Conservation (phyloP, 2,329 filamentous ascomycete genomes). For the Ophioceras dolichostomum region DNA sequence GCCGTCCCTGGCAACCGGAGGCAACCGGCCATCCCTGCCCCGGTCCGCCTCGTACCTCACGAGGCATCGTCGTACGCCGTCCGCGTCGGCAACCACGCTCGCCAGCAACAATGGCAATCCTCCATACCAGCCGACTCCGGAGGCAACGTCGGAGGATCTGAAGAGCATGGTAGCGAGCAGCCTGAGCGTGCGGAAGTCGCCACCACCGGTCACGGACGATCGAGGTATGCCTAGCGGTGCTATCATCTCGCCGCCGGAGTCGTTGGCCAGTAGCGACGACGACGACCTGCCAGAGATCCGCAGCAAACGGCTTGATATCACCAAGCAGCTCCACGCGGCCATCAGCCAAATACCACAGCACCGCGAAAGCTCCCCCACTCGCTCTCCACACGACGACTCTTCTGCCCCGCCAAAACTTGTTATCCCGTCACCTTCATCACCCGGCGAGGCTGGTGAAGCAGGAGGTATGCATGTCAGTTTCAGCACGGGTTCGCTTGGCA, state of each 20-base stretch:
- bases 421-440: background rate
- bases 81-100: constrained; percentile 17
- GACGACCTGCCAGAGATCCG: constrained; percentile 43
- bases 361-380: constrained; percentile 44
- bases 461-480: too few species aligned
- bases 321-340: constrained; percentile 67
- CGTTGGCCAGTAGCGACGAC: constrained; percentile 74
- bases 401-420: background rate
- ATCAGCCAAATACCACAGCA: constrained; percentile 67
- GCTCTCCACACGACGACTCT: too few species aligned
- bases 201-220: constrained; percentile 64
- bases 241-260: constrained; percentile 86
- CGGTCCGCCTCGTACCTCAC: constrained; percentile 55
- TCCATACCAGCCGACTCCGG: constrained; percentile 28
- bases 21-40: constrained; percentile 40
- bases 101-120: constrained; percentile 16
- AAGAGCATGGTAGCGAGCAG: constrained; percentile 34
- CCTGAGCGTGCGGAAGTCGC: constrained; percentile 63
- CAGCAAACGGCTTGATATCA: constrained; percentile 35
- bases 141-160: constrained; percentile 36
- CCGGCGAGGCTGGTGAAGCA: constrained; percentile 17
- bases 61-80: constrained; percentile 48
- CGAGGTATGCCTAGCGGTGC: constrained; percentile 68
- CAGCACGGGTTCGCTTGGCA: constrained; percentile 31
- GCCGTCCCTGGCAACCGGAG: constrained; percentile 38